These are phyloP conservation scores for Monilinia aucupariae DNA, from an alignment of 2,329 filamentous ascomycete genomes.

Conservation along the genomic window DNA sequence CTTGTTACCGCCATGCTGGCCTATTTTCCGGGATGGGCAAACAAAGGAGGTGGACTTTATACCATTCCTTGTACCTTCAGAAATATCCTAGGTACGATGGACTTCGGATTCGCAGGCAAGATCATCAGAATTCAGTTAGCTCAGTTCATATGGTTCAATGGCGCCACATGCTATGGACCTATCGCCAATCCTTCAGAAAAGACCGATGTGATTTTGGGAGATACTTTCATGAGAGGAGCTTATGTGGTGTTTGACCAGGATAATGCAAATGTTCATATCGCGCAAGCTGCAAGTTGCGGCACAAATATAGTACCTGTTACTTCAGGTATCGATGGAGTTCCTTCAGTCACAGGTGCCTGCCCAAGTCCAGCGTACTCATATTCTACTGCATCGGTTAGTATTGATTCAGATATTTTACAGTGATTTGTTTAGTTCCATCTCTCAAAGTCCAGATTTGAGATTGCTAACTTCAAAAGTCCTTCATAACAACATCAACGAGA, in stretches of 20 bases:
- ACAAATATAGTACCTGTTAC: conserved; percentile 21
- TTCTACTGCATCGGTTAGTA: not conserved
- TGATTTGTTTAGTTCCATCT: not conserved
- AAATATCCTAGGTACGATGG: conserved; percentile 17
- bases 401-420: not conserved
- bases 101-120: conserved; percentile 23
- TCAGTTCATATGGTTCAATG: conserved; percentile 22
- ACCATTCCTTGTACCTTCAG: conserved; percentile 17
- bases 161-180: conserved; percentile 13
- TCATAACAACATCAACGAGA: not conserved
- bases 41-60: conserved; percentile 18
- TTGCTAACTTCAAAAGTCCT: not conserved
- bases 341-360: conserved; percentile 21
- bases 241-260: conserved; percentile 27
- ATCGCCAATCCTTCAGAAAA: conserved; percentile 13
- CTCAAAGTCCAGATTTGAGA: not conserved
- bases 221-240: conserved; percentile 22
- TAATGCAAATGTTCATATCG: conserved; percentile 22
- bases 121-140: conserved; percentile 21
- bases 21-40: conserved; percentile 20
- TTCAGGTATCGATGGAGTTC: conserved; percentile 21
- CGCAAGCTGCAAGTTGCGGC: conserved; percentile 21
- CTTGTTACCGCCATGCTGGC: conserved; percentile 19
- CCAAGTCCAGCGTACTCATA: conserved; percentile 6
- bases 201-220: conserved; percentile 8